Evolutionary conservation across 768 basidiomycete genomes (phyloP).

Genomic region (Lactarius pseudohatsudake): DNA sequence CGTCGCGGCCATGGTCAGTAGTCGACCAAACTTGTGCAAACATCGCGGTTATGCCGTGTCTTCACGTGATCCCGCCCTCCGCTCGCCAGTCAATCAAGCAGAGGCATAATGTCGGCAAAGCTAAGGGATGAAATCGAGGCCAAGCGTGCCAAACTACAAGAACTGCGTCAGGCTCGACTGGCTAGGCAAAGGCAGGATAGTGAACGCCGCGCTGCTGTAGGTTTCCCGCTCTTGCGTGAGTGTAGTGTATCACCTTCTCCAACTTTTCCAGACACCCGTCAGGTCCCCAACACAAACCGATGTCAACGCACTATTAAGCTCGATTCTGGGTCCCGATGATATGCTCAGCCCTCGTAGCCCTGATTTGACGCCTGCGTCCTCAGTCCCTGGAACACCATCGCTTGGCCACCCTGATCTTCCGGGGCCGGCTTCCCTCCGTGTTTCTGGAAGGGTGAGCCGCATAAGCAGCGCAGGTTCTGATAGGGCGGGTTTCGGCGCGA

Average conservation of each 20-base stretch:
- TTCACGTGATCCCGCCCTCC: not conserved
- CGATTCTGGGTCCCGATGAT: slow-evolving; percentile 50
- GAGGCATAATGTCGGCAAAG: slow-evolving; percentile 54
- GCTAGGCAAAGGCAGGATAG: slow-evolving; percentile 62
- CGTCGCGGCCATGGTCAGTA: slow-evolving; percentile 41
- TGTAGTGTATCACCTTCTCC: slow-evolving; percentile 17
- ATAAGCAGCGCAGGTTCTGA: slow-evolving; percentile 65
- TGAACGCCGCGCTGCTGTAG: slow-evolving; percentile 42
- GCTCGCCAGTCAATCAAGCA: not conserved
- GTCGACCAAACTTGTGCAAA: slow-evolving; percentile 30
- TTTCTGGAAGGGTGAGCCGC: slow-evolving; percentile 66
- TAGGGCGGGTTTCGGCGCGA: slow-evolving; percentile 44
- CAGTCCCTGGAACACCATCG: slow-evolving; percentile 69
- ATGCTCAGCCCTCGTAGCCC: slow-evolving; percentile 53
- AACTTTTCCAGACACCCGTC: slow-evolving; percentile 19
- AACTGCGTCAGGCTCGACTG: slow-evolving; percentile 74
- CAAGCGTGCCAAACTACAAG: slow-evolving; percentile 84
- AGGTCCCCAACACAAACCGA: slow-evolving; percentile 48
- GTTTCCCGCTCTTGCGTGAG: slow-evolving; percentile 38
- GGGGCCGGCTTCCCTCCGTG: slow-evolving; percentile 40
- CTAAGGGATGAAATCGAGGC: slow-evolving; percentile 87
- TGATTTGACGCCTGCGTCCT: slow-evolving; percentile 67
- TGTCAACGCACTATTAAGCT: slow-evolving; percentile 70
- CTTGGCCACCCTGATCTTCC: slow-evolving; percentile 41
- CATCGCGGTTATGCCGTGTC: slow-evolving; percentile 21